Evolutionary conservation across 768 basidiomycete species (phyloP).

Genomic region (Macrolepiota albuminosa): DNA sequence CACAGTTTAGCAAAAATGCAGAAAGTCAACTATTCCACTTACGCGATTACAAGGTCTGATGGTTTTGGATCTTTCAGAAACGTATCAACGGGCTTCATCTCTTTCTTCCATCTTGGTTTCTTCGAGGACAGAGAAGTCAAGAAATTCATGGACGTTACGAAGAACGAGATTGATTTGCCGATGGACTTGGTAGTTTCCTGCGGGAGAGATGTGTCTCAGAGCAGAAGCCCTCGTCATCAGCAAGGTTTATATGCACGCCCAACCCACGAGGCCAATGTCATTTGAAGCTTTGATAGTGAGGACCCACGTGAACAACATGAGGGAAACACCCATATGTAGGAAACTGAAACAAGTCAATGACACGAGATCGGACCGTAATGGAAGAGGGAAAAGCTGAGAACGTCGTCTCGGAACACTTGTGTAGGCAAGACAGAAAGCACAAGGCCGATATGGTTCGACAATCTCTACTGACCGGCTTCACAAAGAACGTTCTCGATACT

Average conservation of each 20-base stretch:
- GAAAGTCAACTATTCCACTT: background rate
- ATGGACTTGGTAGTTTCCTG: background rate
- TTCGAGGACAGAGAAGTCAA: background rate
- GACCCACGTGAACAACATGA: background rate
- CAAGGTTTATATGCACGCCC: background rate
- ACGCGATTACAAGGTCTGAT: slow-evolving; percentile 20
- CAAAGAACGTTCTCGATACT: background rate
- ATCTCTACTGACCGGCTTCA: too few species aligned
- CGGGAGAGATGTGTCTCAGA: background rate
- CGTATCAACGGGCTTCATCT: slow-evolving; percentile 2
- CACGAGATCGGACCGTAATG: background rate
- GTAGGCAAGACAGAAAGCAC: background rate
- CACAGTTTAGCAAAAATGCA: background rate
- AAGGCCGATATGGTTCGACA: too few species aligned
- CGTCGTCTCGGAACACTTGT: background rate
- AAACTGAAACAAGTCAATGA: background rate
- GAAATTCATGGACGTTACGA: background rate
- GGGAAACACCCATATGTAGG: background rate
- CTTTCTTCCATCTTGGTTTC: slow-evolving; percentile 10
- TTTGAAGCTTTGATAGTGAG: background rate
- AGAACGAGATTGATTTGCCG: background rate
- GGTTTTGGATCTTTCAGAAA: slow-evolving; percentile 7
- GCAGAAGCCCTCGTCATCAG: background rate
- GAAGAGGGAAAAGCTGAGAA: too few species aligned
- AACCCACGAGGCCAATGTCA: background rate